Conservation (phyloP, 2,329 filamentous ascomycete species). For the Ceratocystis cacaofunesta region DNA sequence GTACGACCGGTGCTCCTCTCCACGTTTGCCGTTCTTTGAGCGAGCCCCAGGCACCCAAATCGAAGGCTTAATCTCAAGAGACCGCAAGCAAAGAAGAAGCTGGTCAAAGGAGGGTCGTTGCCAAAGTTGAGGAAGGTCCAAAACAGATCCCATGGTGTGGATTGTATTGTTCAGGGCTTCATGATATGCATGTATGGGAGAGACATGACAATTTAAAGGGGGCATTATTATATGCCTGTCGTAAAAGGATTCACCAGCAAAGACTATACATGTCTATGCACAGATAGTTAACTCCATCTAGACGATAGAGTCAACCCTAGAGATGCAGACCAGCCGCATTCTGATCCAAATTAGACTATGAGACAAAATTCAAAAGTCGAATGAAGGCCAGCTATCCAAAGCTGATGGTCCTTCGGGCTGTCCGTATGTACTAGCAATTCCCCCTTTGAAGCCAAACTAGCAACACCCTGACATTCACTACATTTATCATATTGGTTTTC, state of each 20-base stretch:
- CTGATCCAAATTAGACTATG: too few relatives aligned
- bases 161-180: background rate
- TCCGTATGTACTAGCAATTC: background rate
- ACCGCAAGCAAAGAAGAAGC: slow-evolving; percentile 50
- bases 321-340: too few relatives aligned
- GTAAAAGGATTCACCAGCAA: too few relatives aligned
- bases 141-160: slow-evolving; percentile 8
- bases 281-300: too few relatives aligned
- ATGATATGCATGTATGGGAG: background rate
- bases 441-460: background rate
- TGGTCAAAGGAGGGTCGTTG: slow-evolving; percentile 52
- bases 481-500: background rate
- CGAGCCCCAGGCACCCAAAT: slow-evolving; percentile 44
- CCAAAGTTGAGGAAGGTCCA: slow-evolving; percentile 71
- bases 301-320: too few relatives aligned
- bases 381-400: too few relatives aligned
- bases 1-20: slow-evolving; percentile 28
- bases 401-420: too few relatives aligned
- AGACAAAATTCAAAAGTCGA: too few relatives aligned
- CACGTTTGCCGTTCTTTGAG: slow-evolving; percentile 28
- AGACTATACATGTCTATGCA: too few relatives aligned
- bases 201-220: too few relatives aligned
- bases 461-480: background rate
- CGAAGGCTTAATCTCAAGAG: slow-evolving; percentile 51
- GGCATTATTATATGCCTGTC: too few relatives aligned